Conservation (phyloP, 2,329 filamentous ascomycete genomes). For the Venturia pyrina region DNA sequence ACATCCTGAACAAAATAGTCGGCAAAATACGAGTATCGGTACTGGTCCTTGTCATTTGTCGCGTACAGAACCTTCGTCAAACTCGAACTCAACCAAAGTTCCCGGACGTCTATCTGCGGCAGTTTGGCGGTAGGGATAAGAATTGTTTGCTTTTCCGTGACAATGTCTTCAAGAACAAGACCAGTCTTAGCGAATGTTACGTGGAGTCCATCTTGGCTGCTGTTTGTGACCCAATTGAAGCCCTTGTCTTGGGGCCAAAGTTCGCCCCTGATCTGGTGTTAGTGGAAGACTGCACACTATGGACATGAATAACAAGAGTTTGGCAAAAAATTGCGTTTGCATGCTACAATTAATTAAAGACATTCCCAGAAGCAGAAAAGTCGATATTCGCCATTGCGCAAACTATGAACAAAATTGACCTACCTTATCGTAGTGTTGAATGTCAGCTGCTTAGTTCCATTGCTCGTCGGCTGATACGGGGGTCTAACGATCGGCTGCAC, state of each 20-base stretch:
- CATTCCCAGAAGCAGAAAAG: too few relatives aligned
- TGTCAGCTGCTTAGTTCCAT: conserved; percentile 45
- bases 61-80: conserved; percentile 50
- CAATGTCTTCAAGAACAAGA: conserved; percentile 27
- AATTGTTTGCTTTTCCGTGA: conserved; percentile 44
- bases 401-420: neutral
- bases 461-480: conserved; percentile 45
- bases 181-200: neutral
- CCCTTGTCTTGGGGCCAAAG: neutral
- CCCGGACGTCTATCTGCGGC: conserved; percentile 42
- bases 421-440: conserved; percentile 46
- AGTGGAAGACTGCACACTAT: conserved; percentile 29
- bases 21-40: conserved; percentile 58
- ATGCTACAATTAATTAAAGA: too few relatives aligned
- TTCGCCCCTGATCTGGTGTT: neutral
- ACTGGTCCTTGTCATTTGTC: conserved; percentile 57
- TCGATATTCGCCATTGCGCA: too few relatives aligned
- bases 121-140: conserved; percentile 51
- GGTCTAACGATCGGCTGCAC: conserved; percentile 25
- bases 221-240: conserved; percentile 1
- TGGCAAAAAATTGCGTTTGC: too few relatives aligned
- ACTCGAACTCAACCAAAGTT: conserved; percentile 54
- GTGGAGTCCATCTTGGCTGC: conserved; percentile 1
- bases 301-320: conserved; percentile 30
- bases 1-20: conserved; percentile 57